A percentile compares a stretch with the other conserved stretches of the same genome.
phyloP scores from a whole-genome alignment of 345 rosid genomes.

The Boechera stricta region DNA sequence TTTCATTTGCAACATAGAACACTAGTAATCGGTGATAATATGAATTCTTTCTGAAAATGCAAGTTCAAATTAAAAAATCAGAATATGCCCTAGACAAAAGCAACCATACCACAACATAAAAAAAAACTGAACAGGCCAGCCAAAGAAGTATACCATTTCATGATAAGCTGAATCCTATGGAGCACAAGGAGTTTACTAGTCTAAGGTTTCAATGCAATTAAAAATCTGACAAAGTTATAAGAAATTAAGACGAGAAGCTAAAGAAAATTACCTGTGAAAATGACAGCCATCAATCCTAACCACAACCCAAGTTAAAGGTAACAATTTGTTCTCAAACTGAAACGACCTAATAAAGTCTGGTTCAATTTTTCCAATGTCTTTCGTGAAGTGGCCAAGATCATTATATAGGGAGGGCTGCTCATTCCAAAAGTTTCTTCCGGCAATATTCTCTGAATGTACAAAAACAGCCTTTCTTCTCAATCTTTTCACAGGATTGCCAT shows the following conservation, averaged over 20 bases:
- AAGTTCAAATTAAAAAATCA: conserved; percentile 17
- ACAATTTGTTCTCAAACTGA: conserved; percentile 71
- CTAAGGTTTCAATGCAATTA: conserved; percentile 8
- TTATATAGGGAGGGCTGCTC: conserved; percentile 55
- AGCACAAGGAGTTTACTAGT: conserved; percentile 9
- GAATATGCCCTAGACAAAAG: conserved; percentile 9
- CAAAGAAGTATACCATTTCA: conserved; percentile 20
- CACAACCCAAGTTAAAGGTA: conserved; percentile 82
- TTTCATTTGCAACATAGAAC: conserved; percentile 39
- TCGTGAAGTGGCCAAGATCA: conserved; percentile 64
- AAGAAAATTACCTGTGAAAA: conserved; percentile 78
- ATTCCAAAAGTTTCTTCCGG: conserved; percentile 79
- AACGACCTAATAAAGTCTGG: conserved; percentile 70
- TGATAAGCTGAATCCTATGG: not conserved
- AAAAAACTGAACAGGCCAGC: conserved; percentile 8
- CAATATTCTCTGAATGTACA: conserved; percentile 63
- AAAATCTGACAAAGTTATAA: not conserved
- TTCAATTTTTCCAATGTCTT: conserved; percentile 63
- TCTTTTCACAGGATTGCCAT: conserved; percentile 77
- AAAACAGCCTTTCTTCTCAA: conserved; percentile 61
- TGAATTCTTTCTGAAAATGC: not conserved
- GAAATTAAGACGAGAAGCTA: not conserved
- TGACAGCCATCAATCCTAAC: conserved; percentile 95
- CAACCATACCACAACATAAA: not conserved
- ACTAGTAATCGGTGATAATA: not conserved